phyloP scores from a whole-genome alignment of 192 early-diverging fungal species.

The Mortierella claussenii region DNA sequence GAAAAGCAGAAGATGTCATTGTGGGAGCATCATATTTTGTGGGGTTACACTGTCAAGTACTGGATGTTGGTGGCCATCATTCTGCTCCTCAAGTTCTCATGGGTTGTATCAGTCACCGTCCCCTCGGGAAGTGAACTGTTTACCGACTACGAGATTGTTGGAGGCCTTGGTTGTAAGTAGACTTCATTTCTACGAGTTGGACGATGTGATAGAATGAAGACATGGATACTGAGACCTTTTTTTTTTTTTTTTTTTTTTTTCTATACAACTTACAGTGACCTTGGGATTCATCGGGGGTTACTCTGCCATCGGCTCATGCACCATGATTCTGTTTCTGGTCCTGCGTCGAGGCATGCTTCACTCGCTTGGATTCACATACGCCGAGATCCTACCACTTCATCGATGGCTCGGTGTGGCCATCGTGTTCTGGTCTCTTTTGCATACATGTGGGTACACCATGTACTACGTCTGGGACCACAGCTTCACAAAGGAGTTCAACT shows the following conservation, averaged over 20 bases:
- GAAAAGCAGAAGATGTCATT: constrained; percentile 36
- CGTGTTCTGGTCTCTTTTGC: constrained; percentile 38
- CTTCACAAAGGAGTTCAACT: constrained; percentile 23
- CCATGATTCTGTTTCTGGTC: constrained; percentile 34
- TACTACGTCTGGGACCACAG: constrained; percentile 12
- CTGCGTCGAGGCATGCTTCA: constrained; percentile 50
- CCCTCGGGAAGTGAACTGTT: not conserved
- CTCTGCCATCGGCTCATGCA: constrained; percentile 21
- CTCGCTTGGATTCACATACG: constrained; percentile 40
- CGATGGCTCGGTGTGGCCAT: constrained; percentile 48
- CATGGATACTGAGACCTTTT: not conserved
- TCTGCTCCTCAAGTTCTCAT: constrained; percentile 9
- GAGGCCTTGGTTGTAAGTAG: constrained; percentile 28
- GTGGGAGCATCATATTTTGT: constrained; percentile 44
- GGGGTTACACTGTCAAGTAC: constrained; percentile 49
- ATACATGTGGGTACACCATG: constrained; percentile 40
- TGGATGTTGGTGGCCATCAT: constrained; percentile 33
- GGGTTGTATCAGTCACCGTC: constrained; percentile 1
- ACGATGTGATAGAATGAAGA: not conserved
- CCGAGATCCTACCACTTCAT: constrained; percentile 43
- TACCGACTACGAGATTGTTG: not conserved
- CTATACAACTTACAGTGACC: constrained; percentile 5
- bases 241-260: not conserved
- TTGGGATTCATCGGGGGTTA: constrained; percentile 27
- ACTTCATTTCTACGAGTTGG: not conserved